These are phyloP conservation scores for Tripterygium wilfordii DNA, from an alignment of 177 flowering plant species.

Conservation along the genomic window DNA sequence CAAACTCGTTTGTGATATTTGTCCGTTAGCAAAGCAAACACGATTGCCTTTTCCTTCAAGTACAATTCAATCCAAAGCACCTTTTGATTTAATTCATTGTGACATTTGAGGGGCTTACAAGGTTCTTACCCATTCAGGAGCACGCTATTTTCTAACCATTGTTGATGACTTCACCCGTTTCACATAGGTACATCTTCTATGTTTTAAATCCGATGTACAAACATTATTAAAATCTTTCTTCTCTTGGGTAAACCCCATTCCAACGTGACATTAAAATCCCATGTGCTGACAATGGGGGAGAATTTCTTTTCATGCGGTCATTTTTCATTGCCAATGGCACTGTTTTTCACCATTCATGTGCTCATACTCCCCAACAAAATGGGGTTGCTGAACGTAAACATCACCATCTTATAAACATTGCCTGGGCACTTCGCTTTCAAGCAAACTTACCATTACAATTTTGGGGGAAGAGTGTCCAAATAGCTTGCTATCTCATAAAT, in stretches of 20 bases:
- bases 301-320: no score
- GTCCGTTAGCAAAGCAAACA: not conserved
- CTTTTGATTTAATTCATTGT: not conserved
- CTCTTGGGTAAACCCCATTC: not conserved
- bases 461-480: no score
- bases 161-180: not conserved
- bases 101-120: not conserved
- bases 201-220: not conserved
- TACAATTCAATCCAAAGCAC: not conserved
- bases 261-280: not conserved
- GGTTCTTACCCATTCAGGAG: not conserved
- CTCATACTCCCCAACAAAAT: no score
- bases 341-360: no score
- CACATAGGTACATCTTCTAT: not conserved
- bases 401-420: no score
- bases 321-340: no score
- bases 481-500: no score
- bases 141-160: not conserved
- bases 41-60: not conserved
- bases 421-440: no score
- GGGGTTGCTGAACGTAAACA: no score
- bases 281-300: not conserved
- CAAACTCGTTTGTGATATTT: not conserved
- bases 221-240: not conserved
- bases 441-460: no score